Conservation (phyloP, 75 land plant genomes). For the Sequoia sempervirens region DNA sequence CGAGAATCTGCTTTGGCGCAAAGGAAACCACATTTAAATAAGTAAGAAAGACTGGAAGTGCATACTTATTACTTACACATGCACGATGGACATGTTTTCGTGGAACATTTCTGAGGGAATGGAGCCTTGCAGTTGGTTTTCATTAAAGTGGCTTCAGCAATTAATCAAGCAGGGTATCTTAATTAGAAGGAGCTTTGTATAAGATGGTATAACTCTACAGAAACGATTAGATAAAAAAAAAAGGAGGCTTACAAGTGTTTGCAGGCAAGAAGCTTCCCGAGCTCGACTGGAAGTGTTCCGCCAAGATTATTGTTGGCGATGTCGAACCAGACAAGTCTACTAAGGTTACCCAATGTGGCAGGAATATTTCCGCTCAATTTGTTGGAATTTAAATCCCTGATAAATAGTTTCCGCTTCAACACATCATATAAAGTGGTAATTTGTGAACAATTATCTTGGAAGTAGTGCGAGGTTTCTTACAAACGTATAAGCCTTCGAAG, state of each 20-base stretch:
- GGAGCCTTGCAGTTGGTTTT: no score
- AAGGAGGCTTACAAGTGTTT: slow-evolving; percentile 52
- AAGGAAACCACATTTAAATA: not conserved
- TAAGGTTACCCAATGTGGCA: slow-evolving; percentile 52
- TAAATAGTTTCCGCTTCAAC: not conserved
- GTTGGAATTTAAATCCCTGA: slow-evolving; percentile 64
- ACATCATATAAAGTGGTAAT: not conserved
- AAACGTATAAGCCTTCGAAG: not conserved
- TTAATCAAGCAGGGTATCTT: no score
- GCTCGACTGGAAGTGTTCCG: slow-evolving; percentile 55
- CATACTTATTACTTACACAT: no score
- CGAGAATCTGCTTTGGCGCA: not conserved
- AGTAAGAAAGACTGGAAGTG: no score
- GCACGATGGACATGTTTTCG: no score
- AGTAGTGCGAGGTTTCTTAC: not conserved
- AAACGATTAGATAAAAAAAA: not conserved
- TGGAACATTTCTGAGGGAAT: no score
- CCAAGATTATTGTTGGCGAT: slow-evolving; percentile 53
- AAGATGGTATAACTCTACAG: not conserved
- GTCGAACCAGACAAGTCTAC: slow-evolving; percentile 61
- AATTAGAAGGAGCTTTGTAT: not conserved
- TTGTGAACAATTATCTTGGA: not conserved
- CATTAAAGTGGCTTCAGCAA: no score
- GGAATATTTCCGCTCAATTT: slow-evolving; percentile 59
- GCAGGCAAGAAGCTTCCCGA: slow-evolving; percentile 41